Conservation (phyloP, 306 rosid genomes). For the Malus sylvestris region DNA sequence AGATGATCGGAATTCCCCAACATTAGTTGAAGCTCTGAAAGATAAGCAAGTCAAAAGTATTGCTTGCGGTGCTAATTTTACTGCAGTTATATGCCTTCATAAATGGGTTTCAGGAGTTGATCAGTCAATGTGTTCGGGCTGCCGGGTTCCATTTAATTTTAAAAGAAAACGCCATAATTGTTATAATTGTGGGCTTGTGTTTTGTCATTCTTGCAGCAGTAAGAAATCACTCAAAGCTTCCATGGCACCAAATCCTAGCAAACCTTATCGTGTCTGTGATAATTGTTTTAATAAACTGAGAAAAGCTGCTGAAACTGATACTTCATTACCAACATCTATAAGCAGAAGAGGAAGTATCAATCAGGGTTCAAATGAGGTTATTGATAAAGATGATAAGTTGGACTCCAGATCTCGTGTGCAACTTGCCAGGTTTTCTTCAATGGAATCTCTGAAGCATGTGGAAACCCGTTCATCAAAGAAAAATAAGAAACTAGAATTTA, state of each 20-base stretch:
- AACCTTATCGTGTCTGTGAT: slow-evolving; percentile 97
- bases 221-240: slow-evolving; percentile 94
- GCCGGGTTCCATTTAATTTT: slow-evolving; percentile 89
- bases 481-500: slow-evolving; percentile 92
- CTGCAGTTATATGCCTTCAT: slow-evolving; percentile 95
- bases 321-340: slow-evolving; percentile 72
- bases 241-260: slow-evolving; percentile 99
- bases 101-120: slow-evolving; percentile 99
- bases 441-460: slow-evolving; percentile 84
- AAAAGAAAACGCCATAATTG: slow-evolving; percentile 98
- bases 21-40: slow-evolving; percentile 82
- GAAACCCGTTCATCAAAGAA: slow-evolving; percentile 83
- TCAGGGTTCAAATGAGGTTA: slow-evolving; percentile 58
- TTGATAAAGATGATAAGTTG: slow-evolving; percentile 76
- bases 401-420: slow-evolving; percentile 77
- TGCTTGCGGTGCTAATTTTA: slow-evolving; percentile 91
- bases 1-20: slow-evolving; percentile 75
- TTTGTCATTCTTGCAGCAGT: slow-evolving; percentile 96
- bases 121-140: slow-evolving; percentile 98
- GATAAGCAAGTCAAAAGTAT: slow-evolving; percentile 94
- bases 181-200: slow-evolving; percentile 94
- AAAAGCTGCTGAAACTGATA: slow-evolving; percentile 65
- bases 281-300: slow-evolving; percentile 75
- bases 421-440: slow-evolving; percentile 60
- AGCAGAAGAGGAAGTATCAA: slow-evolving; percentile 90